These are phyloP conservation scores for Russula ochroleuca DNA, from an alignment of 768 basidiomycete species.

Conservation along the genomic window DNA sequence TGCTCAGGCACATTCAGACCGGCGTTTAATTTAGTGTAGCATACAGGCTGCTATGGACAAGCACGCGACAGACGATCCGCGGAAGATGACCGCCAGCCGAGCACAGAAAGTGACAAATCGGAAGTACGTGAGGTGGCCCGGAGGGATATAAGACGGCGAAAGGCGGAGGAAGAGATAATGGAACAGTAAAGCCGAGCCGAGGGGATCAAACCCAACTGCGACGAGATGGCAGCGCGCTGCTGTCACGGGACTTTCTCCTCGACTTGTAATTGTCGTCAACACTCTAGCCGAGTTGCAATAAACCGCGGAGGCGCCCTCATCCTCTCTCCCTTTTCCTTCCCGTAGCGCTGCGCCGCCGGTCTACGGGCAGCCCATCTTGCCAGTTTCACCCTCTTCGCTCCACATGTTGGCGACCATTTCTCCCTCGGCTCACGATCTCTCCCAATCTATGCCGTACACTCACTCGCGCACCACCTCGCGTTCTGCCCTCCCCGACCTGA, in stretches of 20 bases:
- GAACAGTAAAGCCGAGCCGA: not conserved
- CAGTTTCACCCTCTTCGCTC: not conserved
- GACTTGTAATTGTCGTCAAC: not conserved
- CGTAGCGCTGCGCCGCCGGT: not conserved
- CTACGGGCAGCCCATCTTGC: not conserved
- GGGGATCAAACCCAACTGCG: not conserved
- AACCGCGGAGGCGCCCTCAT: not conserved
- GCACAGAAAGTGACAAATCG: too few relatives aligned
- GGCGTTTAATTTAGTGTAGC: too few relatives aligned
- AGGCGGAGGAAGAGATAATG: too few relatives aligned
- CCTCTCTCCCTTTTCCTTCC: not conserved
- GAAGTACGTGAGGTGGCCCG: not conserved
- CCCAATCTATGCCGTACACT: slow-evolving; percentile 16
- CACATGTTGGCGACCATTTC: slow-evolving; percentile 23
- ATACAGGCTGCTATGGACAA: too few relatives aligned
- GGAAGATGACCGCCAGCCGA: too few relatives aligned
- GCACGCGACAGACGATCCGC: too few relatives aligned
- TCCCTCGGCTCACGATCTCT: slow-evolving; percentile 16
- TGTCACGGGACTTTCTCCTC: slow-evolving; percentile 12
- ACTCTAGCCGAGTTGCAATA: not conserved
- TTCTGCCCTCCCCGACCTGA: slow-evolving; percentile 21
- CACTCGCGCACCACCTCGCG: slow-evolving; percentile 7
- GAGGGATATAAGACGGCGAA: not conserved
- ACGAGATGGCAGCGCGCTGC: not conserved
- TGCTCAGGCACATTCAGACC: not conserved